Evolutionary conservation across 1,284 basidiomycete species (phyloP), one percentile per base, ranked within the genome.

Genomic region (Retiboletus flavoniger): DNA sequence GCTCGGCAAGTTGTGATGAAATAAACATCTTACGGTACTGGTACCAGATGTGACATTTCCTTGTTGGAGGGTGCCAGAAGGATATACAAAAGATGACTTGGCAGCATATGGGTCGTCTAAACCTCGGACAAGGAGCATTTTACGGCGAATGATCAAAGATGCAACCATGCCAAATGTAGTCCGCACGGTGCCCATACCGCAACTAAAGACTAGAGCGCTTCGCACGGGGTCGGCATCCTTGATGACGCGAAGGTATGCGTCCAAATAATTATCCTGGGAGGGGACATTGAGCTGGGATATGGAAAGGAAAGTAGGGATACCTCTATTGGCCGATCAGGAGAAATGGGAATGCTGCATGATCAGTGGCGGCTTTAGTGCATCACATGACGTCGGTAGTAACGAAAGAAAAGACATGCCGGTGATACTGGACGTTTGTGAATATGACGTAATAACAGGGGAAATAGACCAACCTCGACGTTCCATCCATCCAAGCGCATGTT

Each of bases 81-180:
- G 51, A 21, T 56, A 54, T 41, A 59, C 57, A 16, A 57, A 56
- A 42, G 59, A 71, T 63, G 67, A 79, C 36, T 61, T 62, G 55
- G 48, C 13, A 7, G 75, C 74, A 64, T 84, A 96, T 0, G 93
- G 93, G 66, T 97, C 95, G 3, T 82, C 79, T 49, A 88, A 72
- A 0, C 91, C 93, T 19, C 80, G 76, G 16, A 82, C 74, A n/a
- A 98, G 80, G 39, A 95, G 76, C 71, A 98, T 94, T 65, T 89
- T 91, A 29, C 96, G 77, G 29, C 97, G 81, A 1, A 99, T 80
- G 24, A 99, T 80, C 57, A 91, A 85, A 1, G 96, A 95, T 2
- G 95, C 93, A 14, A 91, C 85, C 97, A 99, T 99, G 6, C 93
- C 96, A 69, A 98, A 98, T 0, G 96, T 98, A 3, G 96, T 97